Evolutionary conservation across 352 stramenopile species (phyloP).

Genomic region (Globisporangium nodosum): DNA sequence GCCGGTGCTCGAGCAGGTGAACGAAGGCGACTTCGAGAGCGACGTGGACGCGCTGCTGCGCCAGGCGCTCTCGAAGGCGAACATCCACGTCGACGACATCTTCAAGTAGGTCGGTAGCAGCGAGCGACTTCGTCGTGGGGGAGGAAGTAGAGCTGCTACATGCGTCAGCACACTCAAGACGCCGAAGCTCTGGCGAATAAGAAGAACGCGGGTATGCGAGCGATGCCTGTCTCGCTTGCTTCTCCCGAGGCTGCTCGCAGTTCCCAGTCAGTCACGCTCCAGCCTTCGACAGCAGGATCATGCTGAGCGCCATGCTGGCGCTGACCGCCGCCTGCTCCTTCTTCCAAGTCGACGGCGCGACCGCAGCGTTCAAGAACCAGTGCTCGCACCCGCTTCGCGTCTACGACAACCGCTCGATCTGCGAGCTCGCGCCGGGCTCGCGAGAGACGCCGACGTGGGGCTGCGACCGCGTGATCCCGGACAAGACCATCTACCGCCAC

Average conservation of each 20-base stretch:
- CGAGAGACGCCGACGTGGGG: slow-evolving; percentile 1
- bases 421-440: slow-evolving; percentile 6
- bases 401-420: slow-evolving; percentile 14
- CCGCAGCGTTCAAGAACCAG: slow-evolving; percentile 20
- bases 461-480: slow-evolving; percentile 8
- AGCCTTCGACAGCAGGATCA: too few relatives aligned
- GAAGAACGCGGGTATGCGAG: too few relatives aligned
- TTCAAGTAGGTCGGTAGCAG: neutral
- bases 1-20: slow-evolving; percentile 5
- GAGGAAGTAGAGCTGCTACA: too few relatives aligned
- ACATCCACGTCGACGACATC: slow-evolving; percentile 31
- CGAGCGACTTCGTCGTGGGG: too few relatives aligned
- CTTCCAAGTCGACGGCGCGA: neutral
- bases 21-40: slow-evolving; percentile 29
- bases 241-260: too few relatives aligned
- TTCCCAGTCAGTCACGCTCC: too few relatives aligned
- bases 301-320: too few relatives aligned
- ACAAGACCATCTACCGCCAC: slow-evolving; percentile 20
- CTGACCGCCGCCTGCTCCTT: neutral
- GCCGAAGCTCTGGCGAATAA: too few relatives aligned
- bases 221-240: too few relatives aligned
- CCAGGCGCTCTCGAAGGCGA: slow-evolving; percentile 45
- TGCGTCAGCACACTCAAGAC: too few relatives aligned
- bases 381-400: slow-evolving; percentile 16
- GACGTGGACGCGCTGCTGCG: slow-evolving; percentile 37